Evolutionary conservation across 371 early-diverging fungal species (phyloP), one percentile per base, ranked within the genome.

Genomic region (Dipsacomyces acuminosporus): DNA sequence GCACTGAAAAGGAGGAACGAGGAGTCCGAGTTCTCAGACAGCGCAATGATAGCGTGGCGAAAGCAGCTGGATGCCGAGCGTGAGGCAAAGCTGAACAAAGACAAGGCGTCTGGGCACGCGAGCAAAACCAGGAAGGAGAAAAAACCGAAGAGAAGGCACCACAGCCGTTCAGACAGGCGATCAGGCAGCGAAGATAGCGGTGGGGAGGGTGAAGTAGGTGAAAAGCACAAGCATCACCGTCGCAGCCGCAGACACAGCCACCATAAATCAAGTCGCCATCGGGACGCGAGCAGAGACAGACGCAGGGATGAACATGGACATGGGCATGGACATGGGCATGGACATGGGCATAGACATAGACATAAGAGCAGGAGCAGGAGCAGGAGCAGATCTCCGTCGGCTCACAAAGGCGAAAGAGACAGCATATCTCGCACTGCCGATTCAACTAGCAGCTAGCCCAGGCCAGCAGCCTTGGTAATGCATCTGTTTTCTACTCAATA

Each of bases 51-150:
- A 17, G 53, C 51, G 15, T 65, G 66, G 66, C 56, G 61, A 8
- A 65, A 56, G 49, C 51, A 65, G 49, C 56, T 65, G 20, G 66
- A 65, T 34, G 61, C 66, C 1, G 66, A 65, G 53, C 56, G 66
- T 30, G 66, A 65, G 22, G 56, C 45, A 34, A 56, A 30, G 45
- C 49, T 65, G 41, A 61, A 49, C 30, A 51, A 19, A 17, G 25
- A 33, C 22, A 51, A 33, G 3, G n/a, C n/a, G n/a, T 38, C 24
- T 33, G 1, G 14, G 17, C 0, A 35, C 30, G 15, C 45, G 43
- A 20, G 43, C 25, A 8, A n/a, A 14, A 33, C 22, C 38, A n/a
- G 35, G 34, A 35, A 48, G n/a, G 24, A 35, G 7, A 38, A 38
- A 17, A 38, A 18, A 30, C 11, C 30, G 11, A 5, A 11, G 11